These are phyloP conservation scores for Fusarium sp. DNA, from an alignment of 2,329 filamentous ascomycete genomes.

Conservation along the genomic window DNA sequence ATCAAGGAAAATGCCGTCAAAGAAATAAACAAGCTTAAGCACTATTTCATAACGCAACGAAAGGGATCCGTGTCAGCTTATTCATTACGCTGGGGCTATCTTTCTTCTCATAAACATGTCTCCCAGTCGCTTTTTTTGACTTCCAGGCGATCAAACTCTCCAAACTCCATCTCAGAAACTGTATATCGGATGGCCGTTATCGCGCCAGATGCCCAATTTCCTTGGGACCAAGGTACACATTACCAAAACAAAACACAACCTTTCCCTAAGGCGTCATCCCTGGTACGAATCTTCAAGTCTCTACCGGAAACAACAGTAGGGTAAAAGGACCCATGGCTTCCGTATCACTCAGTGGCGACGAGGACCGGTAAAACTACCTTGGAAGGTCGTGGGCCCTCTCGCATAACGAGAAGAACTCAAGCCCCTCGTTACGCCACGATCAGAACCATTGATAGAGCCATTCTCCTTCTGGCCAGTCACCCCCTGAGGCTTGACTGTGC, in stretches of 20 bases:
- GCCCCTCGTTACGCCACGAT: slow-evolving; percentile 10
- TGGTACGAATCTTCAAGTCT: neutral
- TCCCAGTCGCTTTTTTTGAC: neutral
- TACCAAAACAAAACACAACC: neutral
- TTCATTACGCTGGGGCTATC: slow-evolving; percentile 14
- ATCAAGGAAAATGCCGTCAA: slow-evolving; percentile 55
- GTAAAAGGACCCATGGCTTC: neutral
- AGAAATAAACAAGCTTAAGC: slow-evolving; percentile 40
- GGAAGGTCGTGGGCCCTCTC: slow-evolving; percentile 3
- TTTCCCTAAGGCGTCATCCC: neutral
- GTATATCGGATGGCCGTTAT: neutral
- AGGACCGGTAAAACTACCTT: slow-evolving; percentile 29
- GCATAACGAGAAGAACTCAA: slow-evolving; percentile 37
- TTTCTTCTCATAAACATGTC: slow-evolving; percentile 21
- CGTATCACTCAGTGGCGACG: neutral
- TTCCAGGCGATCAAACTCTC: neutral
- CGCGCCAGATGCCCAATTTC: neutral
- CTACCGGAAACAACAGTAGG: neutral
- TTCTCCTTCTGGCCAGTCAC: neutral
- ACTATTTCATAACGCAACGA: neutral
- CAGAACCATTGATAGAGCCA: neutral
- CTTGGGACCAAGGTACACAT: neutral
- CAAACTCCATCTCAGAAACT: slow-evolving; percentile 1
- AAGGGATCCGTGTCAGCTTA: slow-evolving; percentile 2
- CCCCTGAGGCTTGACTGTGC: neutral